Conservation (phyloP, 768 basidiomycete species). For the Termitomyces sp. region DNA sequence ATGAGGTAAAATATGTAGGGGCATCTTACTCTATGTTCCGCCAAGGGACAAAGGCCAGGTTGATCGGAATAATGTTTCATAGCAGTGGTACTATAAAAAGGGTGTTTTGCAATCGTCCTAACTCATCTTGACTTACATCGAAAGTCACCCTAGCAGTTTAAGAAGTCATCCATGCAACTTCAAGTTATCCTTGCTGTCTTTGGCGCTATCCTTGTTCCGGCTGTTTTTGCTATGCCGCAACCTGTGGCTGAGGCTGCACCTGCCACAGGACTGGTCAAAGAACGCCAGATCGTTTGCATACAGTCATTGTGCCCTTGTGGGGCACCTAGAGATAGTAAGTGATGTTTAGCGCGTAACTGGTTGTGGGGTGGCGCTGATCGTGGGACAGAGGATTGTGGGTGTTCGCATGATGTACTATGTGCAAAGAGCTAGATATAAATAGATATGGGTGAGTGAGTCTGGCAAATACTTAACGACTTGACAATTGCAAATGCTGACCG, state of each 20-base stretch:
- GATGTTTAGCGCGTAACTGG: neutral
- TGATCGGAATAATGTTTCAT: neutral
- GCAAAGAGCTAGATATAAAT: too few species aligned
- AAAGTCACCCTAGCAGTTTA: neutral
- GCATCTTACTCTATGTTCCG: neutral
- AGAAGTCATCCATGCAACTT: neutral
- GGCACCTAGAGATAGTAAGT: neutral
- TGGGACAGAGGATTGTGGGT: neutral
- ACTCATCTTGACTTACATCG: too few species aligned
- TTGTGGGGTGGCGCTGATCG: neutral
- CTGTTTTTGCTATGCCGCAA: neutral
- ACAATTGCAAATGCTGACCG: neutral
- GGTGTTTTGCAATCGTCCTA: neutral
- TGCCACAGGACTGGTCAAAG: neutral
- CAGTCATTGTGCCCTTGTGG: slow-evolving; percentile 4
- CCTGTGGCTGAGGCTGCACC: neutral
- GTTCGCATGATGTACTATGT: slow-evolving; percentile 1
- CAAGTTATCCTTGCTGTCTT: neutral
- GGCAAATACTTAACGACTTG: neutral
- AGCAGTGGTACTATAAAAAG: neutral
- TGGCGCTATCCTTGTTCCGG: neutral
- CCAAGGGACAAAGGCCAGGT: neutral
- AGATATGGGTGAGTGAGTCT: neutral
- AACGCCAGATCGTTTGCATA: neutral
- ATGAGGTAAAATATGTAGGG: neutral